These are phyloP conservation scores for Microdochium paspali DNA, from an alignment of 2,329 filamentous ascomycete genomes.

Conservation along the genomic window DNA sequence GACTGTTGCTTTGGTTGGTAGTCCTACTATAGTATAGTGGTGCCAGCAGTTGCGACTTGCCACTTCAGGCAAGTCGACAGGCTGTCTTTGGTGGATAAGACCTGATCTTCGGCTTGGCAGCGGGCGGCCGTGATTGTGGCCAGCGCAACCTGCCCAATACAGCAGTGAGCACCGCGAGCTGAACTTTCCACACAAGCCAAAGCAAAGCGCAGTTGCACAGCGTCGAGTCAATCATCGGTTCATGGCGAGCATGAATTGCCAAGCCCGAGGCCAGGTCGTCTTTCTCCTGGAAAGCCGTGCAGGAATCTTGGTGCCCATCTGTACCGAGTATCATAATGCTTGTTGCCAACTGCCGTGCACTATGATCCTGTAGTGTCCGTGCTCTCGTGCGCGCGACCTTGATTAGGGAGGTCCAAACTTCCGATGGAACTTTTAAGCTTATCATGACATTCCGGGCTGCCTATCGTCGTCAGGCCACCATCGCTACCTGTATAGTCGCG, in stretches of 20 bases:
- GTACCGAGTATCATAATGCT: too few species aligned
- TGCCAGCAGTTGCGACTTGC: neutral
- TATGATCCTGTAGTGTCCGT: too few species aligned
- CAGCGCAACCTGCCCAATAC: neutral
- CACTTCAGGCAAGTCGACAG: neutral
- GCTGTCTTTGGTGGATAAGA: neutral
- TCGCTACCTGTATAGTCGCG: too few species aligned
- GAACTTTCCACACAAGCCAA: too few species aligned
- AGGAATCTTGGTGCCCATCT: neutral
- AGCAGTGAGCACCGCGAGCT: neutral
- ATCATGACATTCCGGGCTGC: too few species aligned
- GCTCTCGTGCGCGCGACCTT: too few species aligned
- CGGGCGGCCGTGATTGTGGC: neutral
- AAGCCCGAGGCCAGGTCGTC: neutral
- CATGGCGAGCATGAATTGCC: neutral
- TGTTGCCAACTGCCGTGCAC: neutral
- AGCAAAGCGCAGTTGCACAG: too few species aligned
- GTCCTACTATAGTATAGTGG: neutral
- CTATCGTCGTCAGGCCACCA: too few species aligned
- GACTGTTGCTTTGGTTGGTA: neutral
- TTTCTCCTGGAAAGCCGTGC: neutral
- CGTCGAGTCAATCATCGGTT: neutral
- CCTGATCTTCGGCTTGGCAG: neutral
- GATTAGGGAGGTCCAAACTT: too few species aligned
- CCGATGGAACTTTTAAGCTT: too few species aligned